phyloP scores from a whole-genome alignment of 116 monocot species.

The Thalassia testudinum region DNA sequence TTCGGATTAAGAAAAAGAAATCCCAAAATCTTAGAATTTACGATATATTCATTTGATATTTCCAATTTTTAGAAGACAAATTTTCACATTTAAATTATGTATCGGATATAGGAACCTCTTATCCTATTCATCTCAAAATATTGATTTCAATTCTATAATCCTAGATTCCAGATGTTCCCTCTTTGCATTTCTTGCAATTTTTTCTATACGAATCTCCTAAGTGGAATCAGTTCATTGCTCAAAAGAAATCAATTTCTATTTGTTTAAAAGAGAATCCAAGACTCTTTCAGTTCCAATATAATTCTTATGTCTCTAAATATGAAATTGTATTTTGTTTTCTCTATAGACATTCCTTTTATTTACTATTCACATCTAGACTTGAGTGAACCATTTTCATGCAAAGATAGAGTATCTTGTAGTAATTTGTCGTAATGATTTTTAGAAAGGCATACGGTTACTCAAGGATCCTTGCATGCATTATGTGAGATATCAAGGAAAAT shows the following conservation, averaged over 20 bases:
- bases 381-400: constrained; percentile 4
- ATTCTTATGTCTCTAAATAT: constrained; percentile 7
- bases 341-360: constrained; percentile 13
- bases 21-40: background rate
- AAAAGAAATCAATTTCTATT: background rate
- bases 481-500: constrained; percentile 3
- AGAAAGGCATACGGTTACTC: constrained; percentile 1
- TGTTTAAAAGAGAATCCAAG: background rate
- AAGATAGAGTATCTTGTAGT: constrained; percentile 4
- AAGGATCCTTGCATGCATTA: background rate
- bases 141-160: background rate
- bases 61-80: background rate
- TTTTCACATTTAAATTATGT: constrained; percentile 6
- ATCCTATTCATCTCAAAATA: constrained; percentile 1
- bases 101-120: background rate
- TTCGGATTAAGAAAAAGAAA: background rate
- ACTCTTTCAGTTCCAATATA: background rate
- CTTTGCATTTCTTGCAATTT: background rate
- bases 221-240: background rate
- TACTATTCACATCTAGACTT: constrained; percentile 9
- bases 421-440: constrained; percentile 4
- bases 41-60: too few relatives aligned
- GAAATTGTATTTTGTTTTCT: constrained; percentile 12
- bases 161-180: too few relatives aligned
- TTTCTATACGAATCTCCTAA: background rate